These are phyloP conservation scores for Boletellus emodensis DNA, from an alignment of 768 basidiomycete species.

Conservation along the genomic window DNA sequence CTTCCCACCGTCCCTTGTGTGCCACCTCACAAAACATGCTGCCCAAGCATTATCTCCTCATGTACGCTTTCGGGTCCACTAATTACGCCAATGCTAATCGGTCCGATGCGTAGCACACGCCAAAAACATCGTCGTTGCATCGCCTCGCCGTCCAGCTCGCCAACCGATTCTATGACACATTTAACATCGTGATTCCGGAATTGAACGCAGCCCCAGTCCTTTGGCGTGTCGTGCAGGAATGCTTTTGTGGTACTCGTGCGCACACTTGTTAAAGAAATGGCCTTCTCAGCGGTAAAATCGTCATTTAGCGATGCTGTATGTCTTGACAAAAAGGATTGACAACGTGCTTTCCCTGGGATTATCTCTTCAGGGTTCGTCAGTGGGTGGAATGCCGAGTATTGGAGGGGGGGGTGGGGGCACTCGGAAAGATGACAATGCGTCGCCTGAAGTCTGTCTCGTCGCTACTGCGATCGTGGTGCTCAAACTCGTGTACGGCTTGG, in stretches of 20 bases:
- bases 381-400: slow-evolving; percentile 36
- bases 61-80: slow-evolving; percentile 36
- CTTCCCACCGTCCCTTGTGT: slow-evolving; percentile 56
- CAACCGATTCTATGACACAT: slow-evolving; percentile 46
- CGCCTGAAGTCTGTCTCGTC: slow-evolving; percentile 63
- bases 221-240: slow-evolving; percentile 64
- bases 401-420: slow-evolving; percentile 31
- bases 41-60: slow-evolving; percentile 64
- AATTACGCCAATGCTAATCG: slow-evolving; percentile 11
- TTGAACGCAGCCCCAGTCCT: slow-evolving; percentile 70
- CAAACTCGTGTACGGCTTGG: slow-evolving; percentile 84
- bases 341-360: slow-evolving; percentile 55
- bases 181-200: slow-evolving; percentile 66
- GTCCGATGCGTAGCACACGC: slow-evolving; percentile 51
- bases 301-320: slow-evolving; percentile 54
- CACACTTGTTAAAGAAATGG: slow-evolving; percentile 14
- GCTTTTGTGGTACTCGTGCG: slow-evolving; percentile 74
- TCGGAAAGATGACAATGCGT: slow-evolving; percentile 59
- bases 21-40: slow-evolving; percentile 71
- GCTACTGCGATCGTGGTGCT: slow-evolving; percentile 63
- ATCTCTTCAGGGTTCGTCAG: slow-evolving; percentile 53
- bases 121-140: slow-evolving; percentile 56
- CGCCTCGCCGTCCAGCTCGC: slow-evolving; percentile 59
- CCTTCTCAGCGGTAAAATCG: neutral
- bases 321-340: slow-evolving; percentile 56